Evolutionary conservation across 164 flowering plant genomes (phyloP), one percentile per base, ranked within the genome.

Genomic region (Echeveria elegans): DNA sequence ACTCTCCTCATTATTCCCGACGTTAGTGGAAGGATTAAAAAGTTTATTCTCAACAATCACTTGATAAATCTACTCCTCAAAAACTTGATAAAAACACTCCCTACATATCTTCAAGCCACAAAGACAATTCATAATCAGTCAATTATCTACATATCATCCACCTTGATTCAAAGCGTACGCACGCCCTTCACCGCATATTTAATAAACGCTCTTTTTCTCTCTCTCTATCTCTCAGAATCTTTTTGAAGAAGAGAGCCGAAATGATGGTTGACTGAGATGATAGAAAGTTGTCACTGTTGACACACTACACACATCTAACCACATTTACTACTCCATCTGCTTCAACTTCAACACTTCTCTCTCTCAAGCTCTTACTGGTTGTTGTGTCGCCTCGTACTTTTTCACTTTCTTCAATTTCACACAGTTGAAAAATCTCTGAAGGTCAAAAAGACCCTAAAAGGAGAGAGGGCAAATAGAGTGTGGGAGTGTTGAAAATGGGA

Each of bases 401-500:
- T 10, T n/a, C 53, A 18, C 53, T 48, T 21, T 48, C 53, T 48
- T 48, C 6, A 40, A 40, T 1, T 19, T 40, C 45, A 8, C 38
- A 36, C 45, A 40, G 9, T 40, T 6, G 45, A 40, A 40, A 40
- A 40, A 8, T 9, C 45, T n/a, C n/a, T n/a, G n/a, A n/a, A n/a
- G n/a, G n/a, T n/a, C n/a, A n/a, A n/a, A n/a, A n/a, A n/a, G n/a
- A n/a, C n/a, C n/a, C n/a, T n/a, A n/a, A 40, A 40, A 12, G 11
- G 15, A 40, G 15, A 34, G 15, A 40, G 11, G 11, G 11, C 74
- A 34, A 7, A 34, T 34, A 34, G 7, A 34, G 37, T 7, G 38
- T 72, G 58, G 52, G 68, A 68, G 7, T 21, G 56, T n/a, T 56
- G 29, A 43, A 37, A 15, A 61, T 58, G 31, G 72, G 74, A 77